phyloP scores from a whole-genome alignment of 1,139 yeast species.

The Scheffersomyces quercinus region DNA sequence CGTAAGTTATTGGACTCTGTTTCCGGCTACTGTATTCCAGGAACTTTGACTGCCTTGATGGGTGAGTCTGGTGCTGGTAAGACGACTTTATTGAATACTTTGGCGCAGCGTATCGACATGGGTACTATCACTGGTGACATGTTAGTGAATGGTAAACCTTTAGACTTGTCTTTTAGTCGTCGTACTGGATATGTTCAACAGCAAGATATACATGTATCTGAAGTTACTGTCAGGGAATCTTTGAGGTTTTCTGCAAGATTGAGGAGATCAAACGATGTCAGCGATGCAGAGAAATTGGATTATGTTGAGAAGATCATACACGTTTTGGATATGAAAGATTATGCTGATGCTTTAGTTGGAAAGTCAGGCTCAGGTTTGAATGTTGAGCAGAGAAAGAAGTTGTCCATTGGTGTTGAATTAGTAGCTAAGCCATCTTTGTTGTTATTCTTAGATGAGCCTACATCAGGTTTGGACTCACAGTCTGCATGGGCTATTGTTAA shows the following conservation, averaged over 20 bases:
- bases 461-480: slow-evolving; percentile 61
- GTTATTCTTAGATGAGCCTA: slow-evolving; percentile 58
- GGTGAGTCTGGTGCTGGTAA: slow-evolving; percentile 75
- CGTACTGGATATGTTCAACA: slow-evolving; percentile 68
- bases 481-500: slow-evolving; percentile 59
- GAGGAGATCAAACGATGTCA: slow-evolving; percentile 51
- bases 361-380: slow-evolving; percentile 57
- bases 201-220: slow-evolving; percentile 61
- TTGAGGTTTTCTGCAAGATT: slow-evolving; percentile 60
- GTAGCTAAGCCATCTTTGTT: slow-evolving; percentile 56
- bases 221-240: slow-evolving; percentile 62
- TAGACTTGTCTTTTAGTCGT: slow-evolving; percentile 47
- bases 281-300: slow-evolving; percentile 10
- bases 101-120: slow-evolving; percentile 58
- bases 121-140: slow-evolving; percentile 67
- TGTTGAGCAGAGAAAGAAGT: slow-evolving; percentile 66
- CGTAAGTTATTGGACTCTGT: slow-evolving; percentile 50
- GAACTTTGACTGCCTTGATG: slow-evolving; percentile 63
- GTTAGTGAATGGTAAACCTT: slow-evolving; percentile 57
- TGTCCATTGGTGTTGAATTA: slow-evolving; percentile 64
- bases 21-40: slow-evolving; percentile 68
- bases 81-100: slow-evolving; percentile 59
- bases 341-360: slow-evolving; percentile 67
- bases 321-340: slow-evolving; percentile 57
- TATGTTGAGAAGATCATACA: slow-evolving; percentile 58